Evolutionary conservation across 2,329 filamentous ascomycete species (phyloP).

Genomic region (Neonectria ditissima): DNA sequence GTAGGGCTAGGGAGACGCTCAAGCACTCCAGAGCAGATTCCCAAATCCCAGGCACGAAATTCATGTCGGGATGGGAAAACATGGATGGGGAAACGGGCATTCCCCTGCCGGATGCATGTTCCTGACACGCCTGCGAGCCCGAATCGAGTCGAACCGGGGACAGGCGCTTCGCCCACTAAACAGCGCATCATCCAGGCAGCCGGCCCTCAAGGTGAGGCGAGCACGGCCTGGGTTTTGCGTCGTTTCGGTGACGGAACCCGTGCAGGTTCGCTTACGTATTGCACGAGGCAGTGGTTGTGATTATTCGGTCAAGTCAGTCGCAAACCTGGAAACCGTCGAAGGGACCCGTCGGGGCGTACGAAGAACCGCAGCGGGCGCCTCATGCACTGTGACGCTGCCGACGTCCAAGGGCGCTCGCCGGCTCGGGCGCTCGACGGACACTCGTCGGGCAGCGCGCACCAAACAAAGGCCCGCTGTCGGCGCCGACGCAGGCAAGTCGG

Average conservation of each 20-base stretch:
- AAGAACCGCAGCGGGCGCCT: neutral
- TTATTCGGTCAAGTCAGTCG: neutral
- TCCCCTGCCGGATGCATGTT: constrained; percentile 5
- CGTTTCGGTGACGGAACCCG: neutral
- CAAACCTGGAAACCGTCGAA: neutral
- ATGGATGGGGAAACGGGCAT: constrained; percentile 10
- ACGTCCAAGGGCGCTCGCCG: neutral
- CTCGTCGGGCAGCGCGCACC: neutral
- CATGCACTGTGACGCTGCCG: constrained; percentile 9
- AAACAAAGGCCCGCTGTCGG: constrained; percentile 30
- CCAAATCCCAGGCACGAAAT: neutral
- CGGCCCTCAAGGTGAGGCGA: neutral
- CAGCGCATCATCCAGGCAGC: constrained; percentile 11
- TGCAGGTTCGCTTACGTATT: neutral
- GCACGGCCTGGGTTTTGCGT: neutral
- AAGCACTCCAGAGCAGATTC: neutral
- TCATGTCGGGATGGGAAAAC: constrained; percentile 1
- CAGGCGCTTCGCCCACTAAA: neutral
- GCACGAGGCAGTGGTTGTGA: no score
- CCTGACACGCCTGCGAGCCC: neutral
- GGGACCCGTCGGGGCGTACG: constrained; percentile 7
- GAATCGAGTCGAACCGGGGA: neutral
- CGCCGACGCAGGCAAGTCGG: constrained; percentile 35
- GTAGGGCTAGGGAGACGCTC: neutral
- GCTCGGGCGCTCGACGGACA: constrained; percentile 19